Evolutionary conservation across 257 asterid genomes (phyloP), one percentile per base, ranked within the genome.

Genomic region (Fraxinus excelsior): DNA sequence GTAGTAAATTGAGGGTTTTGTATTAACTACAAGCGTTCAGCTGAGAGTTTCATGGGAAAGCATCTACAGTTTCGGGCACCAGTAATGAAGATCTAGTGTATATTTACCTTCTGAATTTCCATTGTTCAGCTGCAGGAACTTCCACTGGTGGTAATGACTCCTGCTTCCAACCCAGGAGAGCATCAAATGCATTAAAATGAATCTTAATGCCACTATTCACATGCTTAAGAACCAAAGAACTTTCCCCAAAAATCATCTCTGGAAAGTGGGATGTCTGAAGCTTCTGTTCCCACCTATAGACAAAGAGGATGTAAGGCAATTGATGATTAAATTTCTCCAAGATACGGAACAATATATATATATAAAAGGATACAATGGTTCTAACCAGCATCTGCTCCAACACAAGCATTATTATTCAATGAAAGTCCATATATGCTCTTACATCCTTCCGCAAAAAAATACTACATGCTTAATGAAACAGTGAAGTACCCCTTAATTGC

Each of bases 191-290:
- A 81, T 89, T 88, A 78, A 92, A 96, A 86, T 87, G 85, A 78
- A 96, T 73, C 82, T 70, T 90, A 46, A 86, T 74, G 65, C 97
- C 97, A 80, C 92, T 92, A 70, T 76, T 82, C 84, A 84, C 78
- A 79, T 96, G 98, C 80, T 86, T 91, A 78, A 94, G 89, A 85
- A 84, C 74, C 87, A 96, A 83, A 46, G 87, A 81, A 83, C 96
- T 94, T 84, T 94, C 94, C 81, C 99, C 99, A 83, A 96, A 96
- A 76, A 96, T 85, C 99, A 96, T 96, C 91, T 94, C 97, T 5
- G 99, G 97, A 78, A 94, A 91, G 88, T 94, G 97, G 79, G 92
- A 79, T 37, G 98, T 94, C 80, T 83, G 85, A 79, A 96, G 96
- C 87, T 88, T 89, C 80, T 93, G 92, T 81, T 93, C 99, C 99